A percentile compares a stretch with the other conserved stretches of the same genome.
These are phyloP conservation scores for Globisporangium uncinulatum DNA, from an alignment of 352 stramenopile genomes.

Conservation along the genomic window DNA sequence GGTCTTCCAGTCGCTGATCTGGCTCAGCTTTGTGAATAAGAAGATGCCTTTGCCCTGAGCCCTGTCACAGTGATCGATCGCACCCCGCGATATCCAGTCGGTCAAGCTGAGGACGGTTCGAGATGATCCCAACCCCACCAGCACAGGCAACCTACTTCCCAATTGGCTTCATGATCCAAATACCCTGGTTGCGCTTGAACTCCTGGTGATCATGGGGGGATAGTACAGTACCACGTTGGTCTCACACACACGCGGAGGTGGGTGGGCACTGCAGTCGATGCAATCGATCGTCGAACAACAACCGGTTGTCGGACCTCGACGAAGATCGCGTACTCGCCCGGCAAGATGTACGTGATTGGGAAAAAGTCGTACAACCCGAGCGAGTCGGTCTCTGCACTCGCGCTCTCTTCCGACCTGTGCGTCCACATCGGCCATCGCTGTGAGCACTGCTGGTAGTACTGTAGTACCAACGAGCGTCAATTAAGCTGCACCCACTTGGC, in stretches of 20 bases:
- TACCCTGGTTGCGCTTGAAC: slow-evolving; percentile 87
- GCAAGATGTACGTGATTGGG: slow-evolving; percentile 92
- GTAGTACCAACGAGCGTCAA: background rate
- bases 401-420: slow-evolving; percentile 38
- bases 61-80: slow-evolving; percentile 21
- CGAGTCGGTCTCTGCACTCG: slow-evolving; percentile 12
- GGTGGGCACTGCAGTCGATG: too few species aligned
- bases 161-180: slow-evolving; percentile 97
- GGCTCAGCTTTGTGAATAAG: slow-evolving; percentile 90
- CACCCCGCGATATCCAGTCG: background rate
- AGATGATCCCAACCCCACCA: background rate
- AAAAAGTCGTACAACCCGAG: slow-evolving; percentile 87
- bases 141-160: slow-evolving; percentile 54
- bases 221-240: background rate
- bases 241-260: background rate
- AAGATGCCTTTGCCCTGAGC: slow-evolving; percentile 92
- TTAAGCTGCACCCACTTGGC: slow-evolving; percentile 30
- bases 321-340: slow-evolving; percentile 92
- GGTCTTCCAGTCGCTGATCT: slow-evolving; percentile 93
- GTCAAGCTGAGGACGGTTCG: background rate
- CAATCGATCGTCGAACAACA: too few species aligned
- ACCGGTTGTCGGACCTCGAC: slow-evolving; percentile 46
- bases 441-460: background rate
- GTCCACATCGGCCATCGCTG: background rate
- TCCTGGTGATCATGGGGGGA: slow-evolving; percentile 27